Conservation (phyloP, 73 alveolate genomes). For the Paramecium sonneborni region DNA sequence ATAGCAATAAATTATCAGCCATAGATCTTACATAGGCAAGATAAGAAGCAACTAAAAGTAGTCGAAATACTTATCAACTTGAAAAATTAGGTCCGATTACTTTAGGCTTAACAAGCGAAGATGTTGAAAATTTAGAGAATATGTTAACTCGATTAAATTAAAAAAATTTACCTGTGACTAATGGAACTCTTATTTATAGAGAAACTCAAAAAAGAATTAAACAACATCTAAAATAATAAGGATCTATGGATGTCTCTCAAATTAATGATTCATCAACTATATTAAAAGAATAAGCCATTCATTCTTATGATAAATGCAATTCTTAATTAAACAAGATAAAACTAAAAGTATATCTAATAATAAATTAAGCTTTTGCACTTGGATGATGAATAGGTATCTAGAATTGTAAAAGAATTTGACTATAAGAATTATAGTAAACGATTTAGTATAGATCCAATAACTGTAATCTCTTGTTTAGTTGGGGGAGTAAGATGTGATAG, state of each 20-base stretch:
- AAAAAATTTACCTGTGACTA: background rate
- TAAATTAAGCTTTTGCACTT: background rate
- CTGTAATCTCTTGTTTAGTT: background rate
- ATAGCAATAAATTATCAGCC: background rate
- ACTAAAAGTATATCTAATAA: background rate
- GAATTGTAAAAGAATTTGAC: conserved; percentile 3
- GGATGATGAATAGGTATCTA: background rate
- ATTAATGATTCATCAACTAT: background rate
- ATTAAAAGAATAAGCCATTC: background rate
- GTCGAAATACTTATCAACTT: background rate
- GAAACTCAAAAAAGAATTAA: background rate
- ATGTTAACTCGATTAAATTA: background rate
- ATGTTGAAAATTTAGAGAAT: background rate
- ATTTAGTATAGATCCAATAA: conserved; percentile 7
- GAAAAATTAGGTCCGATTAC: conserved; percentile 20
- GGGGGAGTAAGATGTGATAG: conserved; percentile 36
- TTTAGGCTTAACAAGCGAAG: background rate
- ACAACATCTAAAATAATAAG: background rate
- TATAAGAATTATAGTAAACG: background rate
- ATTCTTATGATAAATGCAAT: background rate
- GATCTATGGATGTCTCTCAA: background rate
- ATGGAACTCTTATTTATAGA: background rate
- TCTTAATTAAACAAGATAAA: background rate
- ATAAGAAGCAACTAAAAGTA: background rate
- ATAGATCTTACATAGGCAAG: background rate